These are phyloP conservation scores for Globisporangium echinulatum DNA, from an alignment of 352 stramenopile genomes.

Conservation along the genomic window DNA sequence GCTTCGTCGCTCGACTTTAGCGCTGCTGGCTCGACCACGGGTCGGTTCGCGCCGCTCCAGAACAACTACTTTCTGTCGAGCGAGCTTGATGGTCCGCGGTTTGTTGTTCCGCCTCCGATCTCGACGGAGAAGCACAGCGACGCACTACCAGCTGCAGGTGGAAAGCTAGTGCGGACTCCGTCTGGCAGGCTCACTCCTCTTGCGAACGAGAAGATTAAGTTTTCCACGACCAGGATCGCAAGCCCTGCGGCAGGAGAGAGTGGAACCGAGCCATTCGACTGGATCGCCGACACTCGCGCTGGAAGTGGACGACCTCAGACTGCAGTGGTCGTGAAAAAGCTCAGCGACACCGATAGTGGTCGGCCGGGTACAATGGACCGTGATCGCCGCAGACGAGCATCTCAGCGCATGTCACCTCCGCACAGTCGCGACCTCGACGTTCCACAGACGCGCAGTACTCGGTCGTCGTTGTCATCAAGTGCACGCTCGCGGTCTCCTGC, in stretches of 20 bases:
- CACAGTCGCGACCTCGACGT: not conserved
- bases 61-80: conserved; percentile 35
- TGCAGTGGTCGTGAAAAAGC: conserved; percentile 33
- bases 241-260: conserved; percentile 2
- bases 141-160: conserved; percentile 8
- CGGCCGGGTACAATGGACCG: conserved; percentile 5
- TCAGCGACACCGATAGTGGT: conserved; percentile 12
- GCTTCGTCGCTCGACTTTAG: conserved; percentile 10
- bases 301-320: conserved; percentile 20
- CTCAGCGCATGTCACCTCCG: not conserved
- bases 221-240: conserved; percentile 21
- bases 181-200: conserved; percentile 32
- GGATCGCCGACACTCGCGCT: not conserved
- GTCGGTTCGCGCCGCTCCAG: conserved; percentile 27
- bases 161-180: conserved; percentile 23
- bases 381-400: conserved; percentile 1
- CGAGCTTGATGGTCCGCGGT: conserved; percentile 24
- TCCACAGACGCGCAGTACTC: not conserved
- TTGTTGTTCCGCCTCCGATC: conserved; percentile 48
- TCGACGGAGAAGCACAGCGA: conserved; percentile 23
- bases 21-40: conserved; percentile 1
- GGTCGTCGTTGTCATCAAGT: conserved; percentile 1
- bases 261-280: not conserved
- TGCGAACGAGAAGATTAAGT: conserved; percentile 31
- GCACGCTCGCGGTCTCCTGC: conserved; percentile 2